Conservation (phyloP, 2,329 filamentous ascomycete genomes). For the Colletotrichum tamarilloi region DNA sequence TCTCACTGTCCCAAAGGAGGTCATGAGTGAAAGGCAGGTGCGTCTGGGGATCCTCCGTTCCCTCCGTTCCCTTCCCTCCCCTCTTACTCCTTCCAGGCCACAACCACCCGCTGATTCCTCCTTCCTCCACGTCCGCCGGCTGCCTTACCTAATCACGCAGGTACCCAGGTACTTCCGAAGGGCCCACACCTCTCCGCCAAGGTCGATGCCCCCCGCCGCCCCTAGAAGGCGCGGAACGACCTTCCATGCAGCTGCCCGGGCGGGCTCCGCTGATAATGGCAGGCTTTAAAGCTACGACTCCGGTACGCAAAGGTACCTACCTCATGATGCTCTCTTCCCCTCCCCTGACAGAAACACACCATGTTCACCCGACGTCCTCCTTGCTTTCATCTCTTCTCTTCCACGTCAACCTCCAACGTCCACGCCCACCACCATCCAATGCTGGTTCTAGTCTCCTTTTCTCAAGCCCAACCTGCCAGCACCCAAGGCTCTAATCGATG, state of each 20-base stretch:
- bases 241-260: conserved; percentile 34
- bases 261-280: conserved; percentile 27
- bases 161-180: neutral
- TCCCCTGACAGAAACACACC: neutral
- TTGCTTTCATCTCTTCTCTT: neutral
- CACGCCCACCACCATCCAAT: neutral
- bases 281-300: neutral
- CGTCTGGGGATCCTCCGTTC: no score
- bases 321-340: neutral
- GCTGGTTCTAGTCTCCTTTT: neutral
- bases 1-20: no score
- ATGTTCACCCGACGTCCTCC: conserved; percentile 1
- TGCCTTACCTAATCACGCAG: neutral
- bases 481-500: conserved; percentile 20
- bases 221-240: conserved; percentile 32
- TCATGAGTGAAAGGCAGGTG: neutral
- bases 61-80: neutral
- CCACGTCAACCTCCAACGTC: neutral
- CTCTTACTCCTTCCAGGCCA: neutral
- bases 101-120: neutral
- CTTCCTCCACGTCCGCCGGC: neutral
- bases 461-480: neutral
- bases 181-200: conserved; percentile 15
- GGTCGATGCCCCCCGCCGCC: conserved; percentile 15
- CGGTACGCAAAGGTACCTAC: conserved; percentile 17